Evolutionary conservation across 257 asterid species (phyloP).

Genomic region (Parsonsia alboflavescens): DNA sequence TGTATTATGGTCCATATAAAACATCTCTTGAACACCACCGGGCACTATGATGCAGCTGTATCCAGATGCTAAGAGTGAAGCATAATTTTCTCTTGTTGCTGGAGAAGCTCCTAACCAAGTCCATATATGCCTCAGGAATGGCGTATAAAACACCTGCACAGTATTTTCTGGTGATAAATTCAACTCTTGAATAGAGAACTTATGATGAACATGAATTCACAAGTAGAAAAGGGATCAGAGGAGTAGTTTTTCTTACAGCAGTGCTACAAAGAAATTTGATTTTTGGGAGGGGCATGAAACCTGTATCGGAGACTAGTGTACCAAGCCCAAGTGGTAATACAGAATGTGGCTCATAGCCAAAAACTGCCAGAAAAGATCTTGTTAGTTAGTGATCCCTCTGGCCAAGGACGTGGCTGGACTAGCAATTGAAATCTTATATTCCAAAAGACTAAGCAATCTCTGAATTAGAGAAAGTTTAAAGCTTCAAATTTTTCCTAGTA

Average conservation of each 20-base stretch:
- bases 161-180: not conserved
- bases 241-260: slow-evolving; percentile 53
- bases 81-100: slow-evolving; percentile 61
- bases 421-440: not conserved
- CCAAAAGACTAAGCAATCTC: not conserved
- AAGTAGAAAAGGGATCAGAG: not conserved
- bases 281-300: slow-evolving; percentile 76
- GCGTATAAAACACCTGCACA: slow-evolving; percentile 79
- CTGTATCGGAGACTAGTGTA: slow-evolving; percentile 72
- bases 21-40: slow-evolving; percentile 90
- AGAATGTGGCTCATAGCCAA: slow-evolving; percentile 96
- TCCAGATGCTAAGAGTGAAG: slow-evolving; percentile 69
- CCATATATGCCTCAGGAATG: slow-evolving; percentile 95
- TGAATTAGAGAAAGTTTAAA: not conserved
- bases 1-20: slow-evolving; percentile 62
- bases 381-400: not conserved
- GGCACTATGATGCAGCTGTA: slow-evolving; percentile 88
- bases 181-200: not conserved
- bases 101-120: slow-evolving; percentile 88
- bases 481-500: not conserved
- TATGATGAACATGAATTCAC: not conserved
- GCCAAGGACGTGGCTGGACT: not conserved
- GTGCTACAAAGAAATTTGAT: slow-evolving; percentile 86
- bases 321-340: slow-evolving; percentile 93
- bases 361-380: slow-evolving; percentile 41